Base-by-base conservation (phyloP, 495 filamentous ascomycete species). In the Daldinia vernicosa region DNA sequence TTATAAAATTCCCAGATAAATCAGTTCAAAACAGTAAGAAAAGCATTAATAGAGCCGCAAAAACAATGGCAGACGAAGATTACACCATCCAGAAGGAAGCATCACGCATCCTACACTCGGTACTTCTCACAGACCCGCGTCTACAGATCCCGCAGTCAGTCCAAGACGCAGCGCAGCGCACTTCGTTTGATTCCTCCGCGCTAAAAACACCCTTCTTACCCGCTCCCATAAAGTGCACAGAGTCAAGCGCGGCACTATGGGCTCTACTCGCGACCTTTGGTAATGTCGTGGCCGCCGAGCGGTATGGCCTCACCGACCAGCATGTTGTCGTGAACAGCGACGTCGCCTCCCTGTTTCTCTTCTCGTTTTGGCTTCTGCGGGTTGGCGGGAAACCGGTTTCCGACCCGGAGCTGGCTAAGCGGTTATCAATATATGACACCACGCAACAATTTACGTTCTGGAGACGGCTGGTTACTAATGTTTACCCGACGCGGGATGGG, bases 401-500 rank as follows among this genome's bases (percentile, higher is more conserved):
- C 0, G 70, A 74, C 43, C 64, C 73, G 33, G 62, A 63, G 19
- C 35, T 76, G 4, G 67, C 55, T 4, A 54, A 30, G 54, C 62
- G 75, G 11, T 71, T 68, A 40, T 64, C 67, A 0, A 52, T 75
- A 39, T 73, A 78, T 57, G 77, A 75, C 27, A 69, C 65, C 12
- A 71, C 64, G 28, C 32, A 14, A 2, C 74, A 76, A 43, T 74
- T 76, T 43, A 72, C 67, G 22, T 57, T 69, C 35, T 76, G 70
- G 67, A 62, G 74, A 14, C 58, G 76, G 5, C 60, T 78, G 6
- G 74, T 75, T 9, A 87, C 86, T 0, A 88, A 87, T 66, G 81
- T 87, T 26, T 88, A 89, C 62, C 74, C 76, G 47, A 85, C 82
- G n/a, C 83, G 81, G 45, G 85, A 89, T 53, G 77, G 76, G 1